These are phyloP conservation scores for Biscogniauxia sp. DNA, from an alignment of 2,329 filamentous ascomycete genomes.

Conservation along the genomic window DNA sequence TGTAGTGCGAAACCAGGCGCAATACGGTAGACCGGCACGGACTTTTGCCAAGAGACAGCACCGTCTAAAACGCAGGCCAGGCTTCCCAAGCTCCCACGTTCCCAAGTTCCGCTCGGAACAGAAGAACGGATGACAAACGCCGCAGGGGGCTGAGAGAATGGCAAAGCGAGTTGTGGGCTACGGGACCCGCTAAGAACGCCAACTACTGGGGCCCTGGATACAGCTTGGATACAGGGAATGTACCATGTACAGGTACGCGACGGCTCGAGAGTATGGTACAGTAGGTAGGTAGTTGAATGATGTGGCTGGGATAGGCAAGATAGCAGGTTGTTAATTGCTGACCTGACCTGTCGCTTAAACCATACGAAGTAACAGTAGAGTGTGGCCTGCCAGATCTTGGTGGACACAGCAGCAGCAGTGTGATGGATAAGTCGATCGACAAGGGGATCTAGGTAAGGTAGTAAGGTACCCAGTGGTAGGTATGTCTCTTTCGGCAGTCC, in stretches of 20 bases:
- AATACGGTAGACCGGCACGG: background rate
- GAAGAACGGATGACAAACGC: slow-evolving; percentile 5
- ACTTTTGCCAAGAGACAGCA: background rate
- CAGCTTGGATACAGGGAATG: background rate
- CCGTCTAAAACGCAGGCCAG: background rate
- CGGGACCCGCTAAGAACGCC: background rate
- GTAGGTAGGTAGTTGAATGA: background rate
- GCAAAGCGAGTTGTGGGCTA: background rate
- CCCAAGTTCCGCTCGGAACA: slow-evolving; percentile 3
- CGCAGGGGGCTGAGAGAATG: slow-evolving; percentile 1
- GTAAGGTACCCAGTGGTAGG: background rate
- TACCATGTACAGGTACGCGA: background rate
- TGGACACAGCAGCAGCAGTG: background rate
- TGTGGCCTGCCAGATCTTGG: background rate
- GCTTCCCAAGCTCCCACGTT: background rate
- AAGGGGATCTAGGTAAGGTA: background rate
- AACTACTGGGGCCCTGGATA: background rate
- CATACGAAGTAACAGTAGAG: background rate
- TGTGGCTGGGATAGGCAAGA: slow-evolving; percentile 1
- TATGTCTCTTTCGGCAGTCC: background rate
- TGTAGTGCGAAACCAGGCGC: background rate
- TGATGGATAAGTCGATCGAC: background rate
- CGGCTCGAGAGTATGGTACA: background rate
- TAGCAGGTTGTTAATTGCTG: slow-evolving; percentile 1
- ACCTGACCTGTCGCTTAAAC: background rate